Conservation (phyloP, 208 protist genomes). For the Balamuthia mandrillaris region DNA sequence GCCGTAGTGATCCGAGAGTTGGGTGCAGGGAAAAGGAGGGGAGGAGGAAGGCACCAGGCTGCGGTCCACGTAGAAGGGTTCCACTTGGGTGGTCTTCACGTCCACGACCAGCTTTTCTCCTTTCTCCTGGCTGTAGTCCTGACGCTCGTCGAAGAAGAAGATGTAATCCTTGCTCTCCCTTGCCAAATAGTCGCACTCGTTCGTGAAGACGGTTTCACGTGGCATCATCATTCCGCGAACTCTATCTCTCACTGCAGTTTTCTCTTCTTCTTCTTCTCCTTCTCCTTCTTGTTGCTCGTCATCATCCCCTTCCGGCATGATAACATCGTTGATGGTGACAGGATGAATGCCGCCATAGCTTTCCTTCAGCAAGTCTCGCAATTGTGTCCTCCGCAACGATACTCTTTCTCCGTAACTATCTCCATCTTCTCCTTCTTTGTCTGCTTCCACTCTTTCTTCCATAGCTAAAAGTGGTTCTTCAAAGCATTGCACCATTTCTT, state of each 20-base stretch:
- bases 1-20: slow-evolving; percentile 38
- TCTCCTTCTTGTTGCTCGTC: background rate
- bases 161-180: slow-evolving; percentile 35
- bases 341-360: slow-evolving; percentile 1
- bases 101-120: background rate
- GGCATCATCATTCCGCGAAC: background rate
- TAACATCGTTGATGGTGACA: slow-evolving; percentile 24
- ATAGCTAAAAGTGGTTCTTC: background rate
- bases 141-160: background rate
- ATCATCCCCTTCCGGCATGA: background rate
- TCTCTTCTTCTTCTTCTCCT: background rate
- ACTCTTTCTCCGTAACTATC: background rate
- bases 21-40: background rate
- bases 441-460: background rate
- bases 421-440: background rate
- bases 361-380: background rate
- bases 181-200: too few species aligned
- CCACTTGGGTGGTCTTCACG: background rate
- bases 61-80: slow-evolving; percentile 21
- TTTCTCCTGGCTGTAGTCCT: background rate
- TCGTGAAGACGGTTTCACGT: background rate
- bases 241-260: background rate
- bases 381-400: background rate
- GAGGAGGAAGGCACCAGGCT: slow-evolving; percentile 8
- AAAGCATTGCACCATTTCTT: slow-evolving; percentile 16